These are phyloP conservation scores for Umbelopsis vinacea DNA, from an alignment of 192 early-diverging fungal genomes.

Conservation along the genomic window DNA sequence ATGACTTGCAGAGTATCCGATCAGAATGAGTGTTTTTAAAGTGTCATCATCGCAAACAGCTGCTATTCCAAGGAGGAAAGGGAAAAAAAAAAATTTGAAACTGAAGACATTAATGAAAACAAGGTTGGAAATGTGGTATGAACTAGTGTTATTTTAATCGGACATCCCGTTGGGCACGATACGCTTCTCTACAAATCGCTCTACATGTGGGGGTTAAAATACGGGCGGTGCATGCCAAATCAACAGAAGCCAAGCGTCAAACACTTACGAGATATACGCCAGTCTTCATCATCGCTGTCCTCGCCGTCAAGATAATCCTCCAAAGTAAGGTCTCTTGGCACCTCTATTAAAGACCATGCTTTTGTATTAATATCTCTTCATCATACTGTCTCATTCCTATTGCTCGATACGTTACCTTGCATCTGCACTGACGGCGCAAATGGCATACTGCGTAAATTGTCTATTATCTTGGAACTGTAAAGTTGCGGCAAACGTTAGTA, in stretches of 20 bases:
- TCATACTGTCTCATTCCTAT: not conserved
- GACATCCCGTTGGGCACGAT: conserved; percentile 39
- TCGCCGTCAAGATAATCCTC: conserved; percentile 44
- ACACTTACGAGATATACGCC: conserved; percentile 10
- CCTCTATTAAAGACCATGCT: conserved; percentile 14
- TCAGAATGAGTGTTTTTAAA: too few relatives aligned
- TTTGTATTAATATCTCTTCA: not conserved
- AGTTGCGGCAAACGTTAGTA: too few relatives aligned
- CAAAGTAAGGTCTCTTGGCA: conserved; percentile 37
- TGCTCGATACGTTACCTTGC: conserved; percentile 48
- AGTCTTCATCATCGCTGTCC: conserved; percentile 42
- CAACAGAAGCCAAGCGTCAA: not conserved
- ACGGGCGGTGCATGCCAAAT: not conserved
- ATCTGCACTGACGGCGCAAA: conserved; percentile 85
- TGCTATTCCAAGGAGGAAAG: too few relatives aligned
- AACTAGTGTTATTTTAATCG: not conserved
- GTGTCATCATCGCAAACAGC: too few relatives aligned
- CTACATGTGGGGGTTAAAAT: conserved; percentile 67
- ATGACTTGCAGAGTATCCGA: too few relatives aligned
- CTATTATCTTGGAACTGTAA: conserved; percentile 55
- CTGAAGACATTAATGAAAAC: too few relatives aligned
- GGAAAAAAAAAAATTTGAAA: too few relatives aligned
- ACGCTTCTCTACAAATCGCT: conserved; percentile 94
- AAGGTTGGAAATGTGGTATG: too few relatives aligned
- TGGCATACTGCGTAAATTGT: conserved; percentile 69